Evolutionary conservation across 1,284 basidiomycete species (phyloP), one percentile per base, ranked within the genome.

Genomic region (Apiotrichum mycotoxinovorans): DNA sequence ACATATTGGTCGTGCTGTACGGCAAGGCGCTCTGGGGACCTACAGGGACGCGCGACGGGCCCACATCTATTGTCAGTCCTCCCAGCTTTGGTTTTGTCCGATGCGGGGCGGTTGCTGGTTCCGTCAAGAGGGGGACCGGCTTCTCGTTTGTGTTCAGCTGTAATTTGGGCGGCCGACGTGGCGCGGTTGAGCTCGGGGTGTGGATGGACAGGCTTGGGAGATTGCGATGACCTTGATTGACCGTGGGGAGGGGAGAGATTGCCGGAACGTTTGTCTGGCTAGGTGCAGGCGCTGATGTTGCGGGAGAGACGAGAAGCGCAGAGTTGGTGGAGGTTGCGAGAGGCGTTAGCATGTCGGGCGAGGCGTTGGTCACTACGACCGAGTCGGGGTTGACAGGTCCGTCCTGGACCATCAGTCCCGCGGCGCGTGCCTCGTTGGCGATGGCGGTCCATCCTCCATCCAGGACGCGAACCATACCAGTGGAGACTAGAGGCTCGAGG

Each of bases 391-490:
- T 27, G 51, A 33, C n/a, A 30, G 35, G 17, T 18, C 48, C 52
- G n/a, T 45, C 54, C 8, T 35, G 37, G 4, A 54, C 53, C 8
- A 55, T 25, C 10, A 60, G 52, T 0, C 54, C 51, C 2, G 52
- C 56, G 1, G 35, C 20, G 4, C 42, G 34, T 0, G 58, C 61
- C 7, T 54, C 55, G 14, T 44, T 33, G 17, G 47, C 52, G 18
- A 69, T 60, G 7, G 66, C 64, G 18, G 37, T 54, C 71, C 71
- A 76, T 12, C 72, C 74, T 0, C 72, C 72, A 30, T 42, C 46
- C 3, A 74, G 40, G 3, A 72, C 49, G 35, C 58, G 58, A 5
- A 68, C 70, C 1, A 53, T 48, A 2, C 67, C 67, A 9, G 44
- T 17, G 4, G 37, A 22, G 8, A 71, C 56, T 17, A 72, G 35